A percentile compares a stretch with the other conserved stretches of the same genome.
phyloP scores from a whole-genome alignment of 1,284 basidiomycete species.

The Melanopsichium pennsylvanicum region DNA sequence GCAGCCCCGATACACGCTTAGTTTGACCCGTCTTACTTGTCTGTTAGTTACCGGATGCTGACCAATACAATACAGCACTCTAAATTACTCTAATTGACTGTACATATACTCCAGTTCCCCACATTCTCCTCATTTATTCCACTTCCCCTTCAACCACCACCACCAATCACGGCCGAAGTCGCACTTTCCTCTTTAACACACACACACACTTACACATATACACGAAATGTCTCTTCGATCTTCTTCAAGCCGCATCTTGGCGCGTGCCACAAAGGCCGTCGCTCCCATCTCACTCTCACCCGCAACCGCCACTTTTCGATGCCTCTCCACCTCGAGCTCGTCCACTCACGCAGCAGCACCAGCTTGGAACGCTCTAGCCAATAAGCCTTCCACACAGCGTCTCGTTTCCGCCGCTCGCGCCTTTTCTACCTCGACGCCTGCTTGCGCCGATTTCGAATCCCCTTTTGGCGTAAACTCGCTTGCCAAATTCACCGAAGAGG shows the following conservation, averaged over 20 bases:
- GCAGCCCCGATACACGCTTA: too few relatives aligned
- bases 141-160: neutral
- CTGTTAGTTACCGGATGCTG: too few relatives aligned
- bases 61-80: too few relatives aligned
- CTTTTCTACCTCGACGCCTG: slow-evolving; percentile 37
- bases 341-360: neutral
- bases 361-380: slow-evolving; percentile 16
- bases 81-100: too few relatives aligned
- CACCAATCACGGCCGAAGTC: too few relatives aligned
- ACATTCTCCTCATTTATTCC: neutral
- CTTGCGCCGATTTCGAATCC: slow-evolving; percentile 54
- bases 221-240: slow-evolving; percentile 37
- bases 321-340: slow-evolving; percentile 4
- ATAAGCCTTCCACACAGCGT: slow-evolving; percentile 15
- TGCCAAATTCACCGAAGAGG: slow-evolving; percentile 61
- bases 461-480: slow-evolving; percentile 65
- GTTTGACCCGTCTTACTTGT: too few relatives aligned
- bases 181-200: neutral
- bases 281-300: slow-evolving; percentile 3
- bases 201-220: neutral
- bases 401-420: slow-evolving; percentile 34
- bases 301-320: slow-evolving; percentile 21
- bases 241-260: slow-evolving; percentile 31
- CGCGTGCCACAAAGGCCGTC: slow-evolving; percentile 13
- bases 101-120: too few relatives aligned